Evolutionary conservation across 371 early-diverging fungal genomes (phyloP).

Genomic region (Coelomomyces lativittatus): DNA sequence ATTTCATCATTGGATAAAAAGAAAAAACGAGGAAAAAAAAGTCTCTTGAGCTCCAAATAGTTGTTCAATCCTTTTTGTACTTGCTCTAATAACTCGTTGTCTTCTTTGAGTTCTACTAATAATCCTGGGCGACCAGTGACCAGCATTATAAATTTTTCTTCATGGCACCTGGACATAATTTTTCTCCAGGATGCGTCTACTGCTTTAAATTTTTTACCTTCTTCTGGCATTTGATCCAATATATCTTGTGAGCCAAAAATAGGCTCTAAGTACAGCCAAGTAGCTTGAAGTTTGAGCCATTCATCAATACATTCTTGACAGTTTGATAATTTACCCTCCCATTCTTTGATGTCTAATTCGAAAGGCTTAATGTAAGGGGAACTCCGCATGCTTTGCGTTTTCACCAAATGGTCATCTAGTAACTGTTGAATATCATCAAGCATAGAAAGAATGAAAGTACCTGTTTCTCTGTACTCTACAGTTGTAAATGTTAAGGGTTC

Average conservation of each 20-base stretch:
- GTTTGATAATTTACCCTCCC: conserved; percentile 27
- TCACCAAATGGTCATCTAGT: conserved; percentile 38
- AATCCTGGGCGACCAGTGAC: conserved; percentile 26
- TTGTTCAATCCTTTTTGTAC: conserved; percentile 36
- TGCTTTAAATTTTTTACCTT: conserved; percentile 32
- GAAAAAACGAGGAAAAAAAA: conserved; percentile 37
- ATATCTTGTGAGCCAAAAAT: conserved; percentile 41
- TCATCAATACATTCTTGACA: conserved; percentile 38
- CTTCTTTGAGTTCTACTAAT: conserved; percentile 25
- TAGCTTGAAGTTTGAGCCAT: conserved; percentile 34
- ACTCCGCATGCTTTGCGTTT: conserved; percentile 35
- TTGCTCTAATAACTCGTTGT: conserved; percentile 34
- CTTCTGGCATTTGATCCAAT: conserved; percentile 29
- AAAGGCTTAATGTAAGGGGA: conserved; percentile 39
- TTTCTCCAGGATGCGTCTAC: conserved; percentile 39
- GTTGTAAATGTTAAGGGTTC: conserved; percentile 17
- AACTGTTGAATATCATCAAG: conserved; percentile 24
- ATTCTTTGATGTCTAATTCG: conserved; percentile 19
- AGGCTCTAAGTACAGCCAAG: conserved; percentile 41
- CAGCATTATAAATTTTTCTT: conserved; percentile 20
- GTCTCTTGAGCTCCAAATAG: conserved; percentile 33
- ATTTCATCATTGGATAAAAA: conserved; percentile 43
- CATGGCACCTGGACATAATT: conserved; percentile 22
- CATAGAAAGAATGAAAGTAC: conserved; percentile 27
- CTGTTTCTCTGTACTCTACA: conserved; percentile 29